Conservation (phyloP, 352 stramenopile species). For the Globisporangium apiculatum region DNA sequence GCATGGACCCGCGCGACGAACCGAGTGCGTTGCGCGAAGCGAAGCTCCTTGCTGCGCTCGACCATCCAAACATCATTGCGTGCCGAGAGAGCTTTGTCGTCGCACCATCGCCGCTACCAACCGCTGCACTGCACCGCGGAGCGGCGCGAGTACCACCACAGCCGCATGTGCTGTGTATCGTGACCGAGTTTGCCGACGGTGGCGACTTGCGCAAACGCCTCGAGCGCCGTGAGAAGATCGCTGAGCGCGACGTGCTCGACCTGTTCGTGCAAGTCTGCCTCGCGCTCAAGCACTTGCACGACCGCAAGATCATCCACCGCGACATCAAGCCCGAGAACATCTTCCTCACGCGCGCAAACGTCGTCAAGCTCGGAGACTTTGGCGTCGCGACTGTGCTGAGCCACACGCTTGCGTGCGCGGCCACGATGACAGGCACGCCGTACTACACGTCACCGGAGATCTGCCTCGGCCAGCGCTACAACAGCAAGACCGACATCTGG, state of each 20-base stretch:
- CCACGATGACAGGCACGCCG: conserved; percentile 70
- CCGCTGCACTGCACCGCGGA: conserved; percentile 1
- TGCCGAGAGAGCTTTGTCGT: conserved; percentile 76
- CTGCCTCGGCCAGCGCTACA: conserved; percentile 89
- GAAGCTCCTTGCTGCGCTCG: conserved; percentile 53
- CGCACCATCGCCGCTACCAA: conserved; percentile 1
- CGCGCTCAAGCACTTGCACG: conserved; percentile 75
- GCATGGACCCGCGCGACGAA: conserved; percentile 61
- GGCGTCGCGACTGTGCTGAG: conserved; percentile 69
- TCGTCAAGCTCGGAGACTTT: conserved; percentile 77
- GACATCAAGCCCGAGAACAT: conserved; percentile 87
- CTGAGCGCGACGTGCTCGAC: conserved; percentile 38
- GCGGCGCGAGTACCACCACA: neutral
- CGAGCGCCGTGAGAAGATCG: conserved; percentile 18
- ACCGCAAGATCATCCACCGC: conserved; percentile 82
- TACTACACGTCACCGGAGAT: conserved; percentile 95
- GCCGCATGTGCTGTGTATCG: conserved; percentile 61
- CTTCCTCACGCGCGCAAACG: conserved; percentile 58
- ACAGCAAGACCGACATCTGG: conserved; percentile 93
- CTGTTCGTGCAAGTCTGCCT: conserved; percentile 66
- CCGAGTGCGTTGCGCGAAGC: conserved; percentile 53
- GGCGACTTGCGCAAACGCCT: conserved; percentile 64
- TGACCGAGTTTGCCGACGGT: conserved; percentile 78
- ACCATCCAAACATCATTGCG: conserved; percentile 81
- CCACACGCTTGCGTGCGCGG: conserved; percentile 62